phyloP scores from a whole-genome alignment of 345 rosid genomes.

The Sisymbrium irio region DNA sequence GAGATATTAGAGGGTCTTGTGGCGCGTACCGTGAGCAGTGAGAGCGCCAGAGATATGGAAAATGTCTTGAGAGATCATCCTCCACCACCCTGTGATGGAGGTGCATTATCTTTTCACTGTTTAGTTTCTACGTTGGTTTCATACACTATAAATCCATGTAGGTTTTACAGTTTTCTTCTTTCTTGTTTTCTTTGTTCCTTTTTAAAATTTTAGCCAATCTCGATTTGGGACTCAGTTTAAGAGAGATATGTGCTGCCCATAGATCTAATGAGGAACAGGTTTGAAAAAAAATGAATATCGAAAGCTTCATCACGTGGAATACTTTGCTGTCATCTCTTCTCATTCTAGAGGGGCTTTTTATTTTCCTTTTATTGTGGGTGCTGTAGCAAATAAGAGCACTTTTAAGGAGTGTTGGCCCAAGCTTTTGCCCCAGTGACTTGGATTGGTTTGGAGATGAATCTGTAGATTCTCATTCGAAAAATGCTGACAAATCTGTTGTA shows the following conservation, averaged over 20 bases:
- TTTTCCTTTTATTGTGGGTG: conserved; percentile 15
- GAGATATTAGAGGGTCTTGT: conserved; percentile 99
- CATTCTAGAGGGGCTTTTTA: not conserved
- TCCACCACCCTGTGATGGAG: conserved; percentile 62
- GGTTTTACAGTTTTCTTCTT: not conserved
- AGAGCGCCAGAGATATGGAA: conserved; percentile 75
- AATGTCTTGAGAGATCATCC: conserved; percentile 69
- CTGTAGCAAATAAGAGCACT: conserved; percentile 91
- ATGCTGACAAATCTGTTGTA: conserved; percentile 78
- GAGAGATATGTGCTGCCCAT: conserved; percentile 86
- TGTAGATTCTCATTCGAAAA: conserved; percentile 52
- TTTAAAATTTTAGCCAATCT: conserved; percentile 51
- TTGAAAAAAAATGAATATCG: not conserved
- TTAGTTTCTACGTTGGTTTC: not conserved
- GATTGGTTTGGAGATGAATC: conserved; percentile 81
- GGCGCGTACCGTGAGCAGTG: conserved; percentile 83
- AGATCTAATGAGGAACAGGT: conserved; percentile 95
- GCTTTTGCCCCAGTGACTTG: conserved; percentile 65
- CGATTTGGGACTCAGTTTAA: conserved; percentile 76
- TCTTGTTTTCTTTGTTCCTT: not conserved
- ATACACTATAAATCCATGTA: not conserved
- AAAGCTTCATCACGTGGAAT: not conserved
- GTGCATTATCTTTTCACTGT: conserved; percentile 37
- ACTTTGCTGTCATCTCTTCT: conserved; percentile 2
- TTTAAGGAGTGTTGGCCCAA: conserved; percentile 66